Conservation (phyloP, 23 red algal genomes). For the Gracilaria gracilis region DNA sequence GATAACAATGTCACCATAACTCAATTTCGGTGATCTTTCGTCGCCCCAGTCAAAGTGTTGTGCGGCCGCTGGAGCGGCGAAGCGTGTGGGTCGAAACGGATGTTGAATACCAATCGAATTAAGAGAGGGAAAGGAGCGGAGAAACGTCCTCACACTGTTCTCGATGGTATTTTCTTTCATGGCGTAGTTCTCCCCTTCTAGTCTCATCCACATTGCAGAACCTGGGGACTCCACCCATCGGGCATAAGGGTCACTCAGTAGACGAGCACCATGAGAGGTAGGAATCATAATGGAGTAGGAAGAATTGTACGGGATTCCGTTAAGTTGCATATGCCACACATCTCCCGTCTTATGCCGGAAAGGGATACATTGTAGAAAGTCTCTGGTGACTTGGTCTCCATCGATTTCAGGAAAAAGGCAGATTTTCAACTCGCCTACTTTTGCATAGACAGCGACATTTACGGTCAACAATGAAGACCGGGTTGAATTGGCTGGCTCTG, state of each 20-base stretch:
- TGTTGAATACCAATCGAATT: constrained; percentile 23
- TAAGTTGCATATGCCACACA: constrained; percentile 37
- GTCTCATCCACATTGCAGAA: constrained; percentile 42
- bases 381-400: constrained; percentile 27
- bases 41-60: constrained; percentile 49
- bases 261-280: neutral
- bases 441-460: constrained; percentile 52
- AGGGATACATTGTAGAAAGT: constrained; percentile 22
- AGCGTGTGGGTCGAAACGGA: constrained; percentile 46
- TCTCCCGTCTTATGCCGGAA: constrained; percentile 46
- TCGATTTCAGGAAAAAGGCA: constrained; percentile 42
- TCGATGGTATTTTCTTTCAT: neutral
- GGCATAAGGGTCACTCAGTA: constrained; percentile 58
- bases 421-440: constrained; percentile 11
- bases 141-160: constrained; percentile 13
- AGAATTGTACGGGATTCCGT: neutral
- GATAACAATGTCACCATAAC: constrained; percentile 33
- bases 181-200: constrained; percentile 43
- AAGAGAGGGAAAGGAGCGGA: constrained; percentile 44
- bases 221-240: constrained; percentile 53
- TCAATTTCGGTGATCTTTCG: constrained; percentile 8
- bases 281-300: constrained; percentile 35
- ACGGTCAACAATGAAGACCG: constrained; percentile 6
- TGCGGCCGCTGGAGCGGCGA: constrained; percentile 18
- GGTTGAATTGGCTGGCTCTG: neutral